Base-by-base conservation (phyloP, 179 eudicot genomes). In the Heliamphora pulchella region DNA sequence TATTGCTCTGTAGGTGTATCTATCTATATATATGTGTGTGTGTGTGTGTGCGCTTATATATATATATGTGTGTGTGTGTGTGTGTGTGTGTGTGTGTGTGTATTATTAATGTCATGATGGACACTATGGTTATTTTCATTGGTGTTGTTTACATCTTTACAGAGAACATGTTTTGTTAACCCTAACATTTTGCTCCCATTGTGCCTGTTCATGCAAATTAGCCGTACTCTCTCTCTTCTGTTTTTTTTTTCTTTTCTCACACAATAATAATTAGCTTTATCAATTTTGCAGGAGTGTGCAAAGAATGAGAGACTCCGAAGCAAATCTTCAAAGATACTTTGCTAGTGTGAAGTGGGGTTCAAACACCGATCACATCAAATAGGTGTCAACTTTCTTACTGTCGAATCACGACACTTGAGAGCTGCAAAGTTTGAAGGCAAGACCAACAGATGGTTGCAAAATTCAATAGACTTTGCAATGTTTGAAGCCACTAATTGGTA, bases 201-300 rank as follows among this genome's bases (percentile, higher is more conserved):
- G 31, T 31, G 31, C 31, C 31, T 31, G 31, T 31, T 31, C 31
- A 31, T 31, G 31, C 31, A 31, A 31, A 31, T 31, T 31, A 31
- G 31, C 31, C 31, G 31, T 31, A 31, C 31, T 31, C 31, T 31
- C 31, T 31, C 31, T 31, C 31, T 0, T 31, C 31, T 0, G 0
- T 0, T 31, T 31, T 31, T 31, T 31, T 31, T 31, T 31, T 31
- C 31, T 31, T 31, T 31, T 69, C 47, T 46, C 43, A 15, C 70
- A 0, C 2, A 48, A 62, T 8, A 3, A 8, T 75, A 41, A 39
- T 17, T 14, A 46, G 9, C 3, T 82, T 54, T 57, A 3, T 74
- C 47, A 5, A 17, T n/a, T 17, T 81, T 87, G 88, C 88, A 85
- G 73, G 89, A 90, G 85, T 80, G 87, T 61, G 75, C 87, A 39